Conservation (phyloP, 805 yeast genomes). For the Saccharomycopsis malanga region DNA sequence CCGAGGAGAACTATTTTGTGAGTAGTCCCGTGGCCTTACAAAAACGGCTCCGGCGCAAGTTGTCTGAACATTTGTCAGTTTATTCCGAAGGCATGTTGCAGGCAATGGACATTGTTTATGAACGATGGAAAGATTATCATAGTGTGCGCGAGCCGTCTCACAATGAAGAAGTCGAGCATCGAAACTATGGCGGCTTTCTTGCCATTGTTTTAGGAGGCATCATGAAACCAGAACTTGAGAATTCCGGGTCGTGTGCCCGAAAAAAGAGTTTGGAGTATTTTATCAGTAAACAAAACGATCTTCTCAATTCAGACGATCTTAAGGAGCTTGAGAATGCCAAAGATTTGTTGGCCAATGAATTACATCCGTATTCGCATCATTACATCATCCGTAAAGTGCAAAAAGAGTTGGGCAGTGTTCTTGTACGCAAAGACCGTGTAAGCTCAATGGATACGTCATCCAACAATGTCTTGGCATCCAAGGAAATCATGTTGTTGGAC, state of each 20-base stretch:
- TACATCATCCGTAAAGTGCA: constrained; percentile 9
- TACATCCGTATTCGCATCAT: constrained; percentile 38
- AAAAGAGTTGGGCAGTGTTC: constrained; percentile 33
- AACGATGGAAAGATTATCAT: constrained; percentile 24
- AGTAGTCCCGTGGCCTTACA: constrained; percentile 62
- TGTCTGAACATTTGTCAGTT: constrained; percentile 24
- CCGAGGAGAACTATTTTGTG: constrained; percentile 49
- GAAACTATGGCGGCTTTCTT: constrained; percentile 66
- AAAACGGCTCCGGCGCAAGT: constrained; percentile 48
- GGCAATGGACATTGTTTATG: constrained; percentile 32
- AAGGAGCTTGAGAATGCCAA: constrained; percentile 58
- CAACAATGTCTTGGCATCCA: not conserved
- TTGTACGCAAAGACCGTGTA: constrained; percentile 24
- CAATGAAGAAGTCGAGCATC: constrained; percentile 7
- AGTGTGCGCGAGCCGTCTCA: not conserved
- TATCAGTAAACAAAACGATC: constrained; percentile 33
- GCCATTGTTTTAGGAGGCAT: constrained; percentile 59
- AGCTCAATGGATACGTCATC: not conserved
- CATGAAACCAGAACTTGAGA: constrained; percentile 1
- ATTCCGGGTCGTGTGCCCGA: not conserved
- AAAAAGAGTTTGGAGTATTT: constrained; percentile 30
- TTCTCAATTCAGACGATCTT: constrained; percentile 43
- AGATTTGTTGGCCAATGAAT: constrained; percentile 61
- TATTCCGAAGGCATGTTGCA: constrained; percentile 27
- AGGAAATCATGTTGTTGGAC: constrained; percentile 12